Evolutionary conservation across 768 basidiomycete species (phyloP), one percentile per base, ranked within the genome.

Genomic region (Hirschioporus abietinus): DNA sequence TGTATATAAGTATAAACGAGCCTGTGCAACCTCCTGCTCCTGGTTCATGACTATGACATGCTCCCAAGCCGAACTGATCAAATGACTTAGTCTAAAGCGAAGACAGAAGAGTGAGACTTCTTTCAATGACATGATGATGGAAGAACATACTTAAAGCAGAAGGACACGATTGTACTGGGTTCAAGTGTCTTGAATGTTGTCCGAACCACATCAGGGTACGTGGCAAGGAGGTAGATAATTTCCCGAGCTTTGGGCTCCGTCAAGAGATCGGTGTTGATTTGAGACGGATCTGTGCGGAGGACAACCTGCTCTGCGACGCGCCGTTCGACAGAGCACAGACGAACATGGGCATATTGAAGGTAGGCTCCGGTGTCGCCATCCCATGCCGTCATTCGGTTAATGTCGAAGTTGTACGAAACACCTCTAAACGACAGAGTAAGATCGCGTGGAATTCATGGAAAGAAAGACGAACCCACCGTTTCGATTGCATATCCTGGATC

Each of bases 281-380:
- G 67, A 12, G 71, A 62, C 7, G 73, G 76, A 27, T 81, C 72
- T 20, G 59, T 23, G 52, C 35, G 52, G 10, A 67, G 63, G 36
- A 66, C 58, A 35, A 79, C 70, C 58, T 81, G 77, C 65, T 78
- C 77, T 20, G 81, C 81, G 74, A 81, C 80, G 71, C 82, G 82
- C 66, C 83, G 79, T 73, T 81, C 79, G 60, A 84, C 76, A 3
- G 82, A 83, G 34, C 79, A 80, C 26, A 84, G 74, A 52, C 83
- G 81, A 68, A 83, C 82, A 75, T 84, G 83, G 0, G 82, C 81
- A 75, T 84, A 84, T 72, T 84, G 83, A 52, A 84, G 79, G 75
- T 83, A 84, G 6, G 82, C 81, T 7, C 71, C 71, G 25, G 80
- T 81, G 73, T 84, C 83, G 57, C 83, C 83, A 69, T 83, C 81